Percentiles rank a stretch among this genome's conserved stretches.
These are phyloP conservation scores for Kodamaea ohmeri DNA, from an alignment of 1,139 yeast species.

Conservation along the genomic window DNA sequence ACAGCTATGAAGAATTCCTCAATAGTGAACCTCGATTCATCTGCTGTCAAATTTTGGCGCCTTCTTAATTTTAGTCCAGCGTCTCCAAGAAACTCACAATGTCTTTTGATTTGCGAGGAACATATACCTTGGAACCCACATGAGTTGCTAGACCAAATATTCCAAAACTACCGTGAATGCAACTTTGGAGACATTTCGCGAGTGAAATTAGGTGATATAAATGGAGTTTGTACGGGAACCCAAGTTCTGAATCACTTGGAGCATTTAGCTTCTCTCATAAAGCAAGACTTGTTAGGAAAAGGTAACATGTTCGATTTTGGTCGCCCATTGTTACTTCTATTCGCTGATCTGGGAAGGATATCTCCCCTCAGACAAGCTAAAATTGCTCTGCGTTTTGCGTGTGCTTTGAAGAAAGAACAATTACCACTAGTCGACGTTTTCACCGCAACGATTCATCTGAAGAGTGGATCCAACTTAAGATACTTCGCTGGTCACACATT, in stretches of 20 bases:
- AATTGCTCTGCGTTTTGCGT: conserved; percentile 48
- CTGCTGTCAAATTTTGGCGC: conserved; percentile 52
- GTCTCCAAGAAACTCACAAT: conserved; percentile 46
- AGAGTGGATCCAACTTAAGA: not conserved
- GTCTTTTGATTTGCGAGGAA: conserved; percentile 46
- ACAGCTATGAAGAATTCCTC: conserved; percentile 30
- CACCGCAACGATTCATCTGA: conserved; percentile 19
- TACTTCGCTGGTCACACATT: conserved; percentile 49
- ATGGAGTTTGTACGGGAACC: conserved; percentile 33
- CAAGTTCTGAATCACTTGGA: conserved; percentile 2
- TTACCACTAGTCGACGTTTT: conserved; percentile 46
- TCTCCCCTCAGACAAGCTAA: conserved; percentile 49
- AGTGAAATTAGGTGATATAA: conserved; percentile 28
- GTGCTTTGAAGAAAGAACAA: conserved; percentile 36
- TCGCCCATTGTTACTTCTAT: conserved; percentile 46
- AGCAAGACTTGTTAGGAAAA: conserved; percentile 41
- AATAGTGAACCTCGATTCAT: conserved; percentile 35
- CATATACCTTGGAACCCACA: conserved; percentile 11
- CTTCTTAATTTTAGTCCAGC: conserved; percentile 54
- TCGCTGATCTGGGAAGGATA: conserved; percentile 44
- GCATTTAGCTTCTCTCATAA: conserved; percentile 35
- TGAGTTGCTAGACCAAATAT: conserved; percentile 26
- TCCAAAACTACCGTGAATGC: conserved; percentile 45
- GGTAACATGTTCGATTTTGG: conserved; percentile 43
- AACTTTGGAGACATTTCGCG: conserved; percentile 47